phyloP scores from a whole-genome alignment of 306 rosid species.

The Malus asiatica region DNA sequence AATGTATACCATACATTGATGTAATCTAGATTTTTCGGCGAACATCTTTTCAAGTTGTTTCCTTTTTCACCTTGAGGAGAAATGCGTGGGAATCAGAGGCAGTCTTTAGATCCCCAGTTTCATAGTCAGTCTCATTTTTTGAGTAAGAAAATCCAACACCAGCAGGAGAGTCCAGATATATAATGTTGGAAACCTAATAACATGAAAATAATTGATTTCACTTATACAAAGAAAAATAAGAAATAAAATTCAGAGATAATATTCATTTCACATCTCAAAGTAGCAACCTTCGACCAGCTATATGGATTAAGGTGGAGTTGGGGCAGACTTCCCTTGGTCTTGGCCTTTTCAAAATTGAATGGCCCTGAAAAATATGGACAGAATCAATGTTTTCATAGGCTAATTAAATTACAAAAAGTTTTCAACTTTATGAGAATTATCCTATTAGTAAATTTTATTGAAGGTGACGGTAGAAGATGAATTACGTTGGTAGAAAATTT shows the following conservation, averaged over 20 bases:
- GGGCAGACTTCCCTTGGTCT: constrained; percentile 46
- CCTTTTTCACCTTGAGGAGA: constrained; percentile 66
- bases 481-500: too few species aligned
- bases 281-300: constrained; percentile 85
- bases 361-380: constrained; percentile 57
- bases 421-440: neutral
- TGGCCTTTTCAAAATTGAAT: constrained; percentile 68
- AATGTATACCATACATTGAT: neutral
- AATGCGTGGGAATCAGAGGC: constrained; percentile 72
- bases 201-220: constrained; percentile 12
- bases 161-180: constrained; percentile 96
- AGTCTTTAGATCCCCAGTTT: constrained; percentile 72
- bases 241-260: constrained; percentile 1
- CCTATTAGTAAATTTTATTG: neutral
- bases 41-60: neutral
- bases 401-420: neutral
- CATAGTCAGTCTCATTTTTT: constrained; percentile 49
- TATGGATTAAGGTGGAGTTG: constrained; percentile 71
- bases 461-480: too few species aligned
- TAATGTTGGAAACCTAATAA: constrained; percentile 71
- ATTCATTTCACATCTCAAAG: constrained; percentile 3
- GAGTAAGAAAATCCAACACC: constrained; percentile 94
- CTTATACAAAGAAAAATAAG: neutral
- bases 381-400: constrained; percentile 1
- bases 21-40: neutral